Evolutionary conservation across 192 early-diverging fungal species (phyloP).

Genomic region (Backusella mclennaniae): DNA sequence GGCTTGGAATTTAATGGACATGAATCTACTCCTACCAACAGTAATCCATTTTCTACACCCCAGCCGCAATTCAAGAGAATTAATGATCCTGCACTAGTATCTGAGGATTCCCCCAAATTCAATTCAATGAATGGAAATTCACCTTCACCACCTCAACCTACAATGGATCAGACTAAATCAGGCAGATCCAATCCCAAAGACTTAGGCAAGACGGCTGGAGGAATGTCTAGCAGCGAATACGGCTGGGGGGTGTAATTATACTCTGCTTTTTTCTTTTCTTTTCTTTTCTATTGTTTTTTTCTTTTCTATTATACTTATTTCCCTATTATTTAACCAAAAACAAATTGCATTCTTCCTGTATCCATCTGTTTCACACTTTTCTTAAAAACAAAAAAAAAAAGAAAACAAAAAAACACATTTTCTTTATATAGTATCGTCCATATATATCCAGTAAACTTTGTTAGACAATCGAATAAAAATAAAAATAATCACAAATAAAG

Average conservation of each 20-base stretch:
- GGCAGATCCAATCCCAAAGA: neutral
- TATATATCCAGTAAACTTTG: neutral
- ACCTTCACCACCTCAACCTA: conserved; percentile 8
- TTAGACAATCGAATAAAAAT: neutral
- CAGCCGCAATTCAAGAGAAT: neutral
- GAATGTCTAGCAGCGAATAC: neutral
- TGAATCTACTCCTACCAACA: neutral
- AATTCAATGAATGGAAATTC: neutral
- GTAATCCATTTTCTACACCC: conserved; percentile 12
- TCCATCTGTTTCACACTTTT: conserved; percentile 3
- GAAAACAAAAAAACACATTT: conserved; percentile 6
- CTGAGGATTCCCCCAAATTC: neutral
- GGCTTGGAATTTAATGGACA: neutral
- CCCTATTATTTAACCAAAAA: conserved; percentile 7
- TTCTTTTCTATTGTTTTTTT: neutral
- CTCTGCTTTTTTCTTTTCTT: neutral
- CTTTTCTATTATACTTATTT: neutral
- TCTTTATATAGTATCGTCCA: neutral
- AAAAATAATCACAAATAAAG: neutral
- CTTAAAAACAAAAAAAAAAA: neutral
- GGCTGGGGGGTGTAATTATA: neutral
- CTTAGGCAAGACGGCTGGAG: neutral
- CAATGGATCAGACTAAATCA: conserved; percentile 8
- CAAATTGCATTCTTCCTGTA: conserved; percentile 7
- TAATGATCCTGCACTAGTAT: neutral